Evolutionary conservation across 2,329 filamentous ascomycete genomes (phyloP), one percentile per base, ranked within the genome.

Genomic region (Metarhizium rileyi): DNA sequence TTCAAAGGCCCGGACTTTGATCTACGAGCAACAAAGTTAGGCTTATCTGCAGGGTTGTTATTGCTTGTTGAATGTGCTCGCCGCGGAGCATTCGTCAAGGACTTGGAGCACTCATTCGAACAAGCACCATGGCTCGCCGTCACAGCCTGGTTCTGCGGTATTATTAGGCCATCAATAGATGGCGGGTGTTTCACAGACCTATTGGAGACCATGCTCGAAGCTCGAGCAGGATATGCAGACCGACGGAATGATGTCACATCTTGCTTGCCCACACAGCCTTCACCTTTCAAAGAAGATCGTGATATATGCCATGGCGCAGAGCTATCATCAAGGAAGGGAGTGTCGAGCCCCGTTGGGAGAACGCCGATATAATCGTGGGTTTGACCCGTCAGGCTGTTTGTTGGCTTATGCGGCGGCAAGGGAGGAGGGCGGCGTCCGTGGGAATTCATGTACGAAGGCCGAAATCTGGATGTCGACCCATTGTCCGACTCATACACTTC

Each of bases 161-260:
- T 52, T 14, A 60, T 52, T 3, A 58, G 44, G 7, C 55, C 56
- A 35, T 61, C 57, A 33, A 61, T 61, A 2, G 56, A 60, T 4
- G 52, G 36, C 16, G 53, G 47, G 7, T 55, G 44, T 28, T 44
- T 45, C n/a, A 36, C 30, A 4, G 35, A 38, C 14, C 44, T 59
- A 28, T 48, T 53, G 16, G 55, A 53, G 20, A 47, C 48, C 48
- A 61, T 58, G 43, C 62, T 67, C 2, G 61, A 61, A 22, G 50
- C 56, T 33, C 63, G 59, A 9, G 52, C 49, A 7, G 63, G 62
- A 38, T 54, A 56, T 5, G 50, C 50, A 12, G 59, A 53, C 9
- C 52, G 46, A 6, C 54, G 49, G 20, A 56, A 57, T 8, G 36
- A 20, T 18, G 35, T 42, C 23, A 28, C 41, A 9, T 44, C 23